Conservation (phyloP, 345 rosid genomes). For the Brassica rapa region DNA sequence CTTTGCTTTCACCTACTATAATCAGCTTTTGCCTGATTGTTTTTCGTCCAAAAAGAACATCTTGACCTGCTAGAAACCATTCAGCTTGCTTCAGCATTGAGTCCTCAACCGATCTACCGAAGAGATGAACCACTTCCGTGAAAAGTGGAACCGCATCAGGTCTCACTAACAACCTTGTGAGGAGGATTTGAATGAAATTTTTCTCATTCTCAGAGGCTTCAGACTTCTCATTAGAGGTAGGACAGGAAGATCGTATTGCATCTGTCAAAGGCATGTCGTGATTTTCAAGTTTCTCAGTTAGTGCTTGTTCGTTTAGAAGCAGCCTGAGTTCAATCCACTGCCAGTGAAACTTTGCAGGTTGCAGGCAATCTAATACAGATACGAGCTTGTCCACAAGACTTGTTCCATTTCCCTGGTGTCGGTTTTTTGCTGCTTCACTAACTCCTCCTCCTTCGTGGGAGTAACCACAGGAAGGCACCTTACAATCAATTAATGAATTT, state of each 20-base stretch:
- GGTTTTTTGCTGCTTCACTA: conserved; percentile 52
- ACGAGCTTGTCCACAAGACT: conserved; percentile 88
- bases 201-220: conserved; percentile 90
- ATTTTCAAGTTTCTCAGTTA: conserved; percentile 77
- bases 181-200: conserved; percentile 78
- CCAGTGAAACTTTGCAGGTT: conserved; percentile 99
- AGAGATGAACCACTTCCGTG: conserved; percentile 92
- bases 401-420: conserved; percentile 54
- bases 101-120: conserved; percentile 95
- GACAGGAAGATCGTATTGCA: conserved; percentile 73
- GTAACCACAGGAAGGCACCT: conserved; percentile 53
- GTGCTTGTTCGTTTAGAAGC: conserved; percentile 93
- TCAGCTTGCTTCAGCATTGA: conserved; percentile 89
- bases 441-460: conserved; percentile 65
- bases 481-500: conserved; percentile 81
- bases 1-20: conserved; percentile 75
- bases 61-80: conserved; percentile 88
- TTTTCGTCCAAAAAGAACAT: conserved; percentile 91
- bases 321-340: conserved; percentile 99
- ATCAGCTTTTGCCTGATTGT: conserved; percentile 81
- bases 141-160: conserved; percentile 96
- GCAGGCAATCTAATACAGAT: conserved; percentile 70
- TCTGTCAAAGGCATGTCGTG: conserved; percentile 71
- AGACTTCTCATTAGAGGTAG: conserved; percentile 60
- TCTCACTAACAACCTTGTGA: conserved; percentile 91